phyloP scores from a whole-genome alignment of 2,329 filamentous ascomycete genomes.

The Alternaria infectoria region DNA sequence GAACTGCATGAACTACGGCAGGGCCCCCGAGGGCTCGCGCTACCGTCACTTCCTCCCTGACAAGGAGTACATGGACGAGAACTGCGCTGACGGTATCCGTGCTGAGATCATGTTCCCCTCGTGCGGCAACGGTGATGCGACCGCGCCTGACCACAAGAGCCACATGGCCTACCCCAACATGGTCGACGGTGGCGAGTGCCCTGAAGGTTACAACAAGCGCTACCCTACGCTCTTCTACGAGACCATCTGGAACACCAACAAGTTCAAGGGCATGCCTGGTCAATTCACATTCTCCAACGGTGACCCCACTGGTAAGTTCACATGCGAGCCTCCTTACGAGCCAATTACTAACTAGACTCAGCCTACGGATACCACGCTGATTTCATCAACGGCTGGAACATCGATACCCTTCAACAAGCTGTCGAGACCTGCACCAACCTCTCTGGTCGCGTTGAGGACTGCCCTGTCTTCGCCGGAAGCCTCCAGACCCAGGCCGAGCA shows the following conservation, averaged over 20 bases:
- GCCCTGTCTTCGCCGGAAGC: constrained; percentile 66
- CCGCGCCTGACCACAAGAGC: constrained; percentile 65
- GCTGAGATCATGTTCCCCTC: constrained; percentile 76
- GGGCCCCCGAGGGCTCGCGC: constrained; percentile 71
- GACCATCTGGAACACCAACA: constrained; percentile 61
- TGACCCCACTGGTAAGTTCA: constrained; percentile 71
- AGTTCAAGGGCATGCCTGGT: constrained; percentile 58
- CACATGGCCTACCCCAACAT: constrained; percentile 69
- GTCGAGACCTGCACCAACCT: constrained; percentile 75
- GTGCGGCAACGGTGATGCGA: constrained; percentile 72
- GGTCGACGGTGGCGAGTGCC: constrained; percentile 62
- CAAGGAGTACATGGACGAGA: constrained; percentile 78
- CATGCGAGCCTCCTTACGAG: neutral
- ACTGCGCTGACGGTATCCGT: constrained; percentile 81
- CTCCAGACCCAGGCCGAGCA: constrained; percentile 66
- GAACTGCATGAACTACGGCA: constrained; percentile 88
- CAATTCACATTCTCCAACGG: constrained; percentile 74
- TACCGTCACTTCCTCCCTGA: constrained; percentile 82
- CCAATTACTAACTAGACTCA: constrained; percentile 39
- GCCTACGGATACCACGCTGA: constrained; percentile 76
- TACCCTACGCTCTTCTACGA: constrained; percentile 67
- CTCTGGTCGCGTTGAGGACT: constrained; percentile 74
- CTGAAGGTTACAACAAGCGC: constrained; percentile 59
- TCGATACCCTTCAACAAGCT: constrained; percentile 67
- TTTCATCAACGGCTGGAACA: constrained; percentile 75